Evolutionary conservation across 2,329 filamentous ascomycete genomes (phyloP), one percentile per base, ranked within the genome.

Genomic region (Aureobasidium sp.): DNA sequence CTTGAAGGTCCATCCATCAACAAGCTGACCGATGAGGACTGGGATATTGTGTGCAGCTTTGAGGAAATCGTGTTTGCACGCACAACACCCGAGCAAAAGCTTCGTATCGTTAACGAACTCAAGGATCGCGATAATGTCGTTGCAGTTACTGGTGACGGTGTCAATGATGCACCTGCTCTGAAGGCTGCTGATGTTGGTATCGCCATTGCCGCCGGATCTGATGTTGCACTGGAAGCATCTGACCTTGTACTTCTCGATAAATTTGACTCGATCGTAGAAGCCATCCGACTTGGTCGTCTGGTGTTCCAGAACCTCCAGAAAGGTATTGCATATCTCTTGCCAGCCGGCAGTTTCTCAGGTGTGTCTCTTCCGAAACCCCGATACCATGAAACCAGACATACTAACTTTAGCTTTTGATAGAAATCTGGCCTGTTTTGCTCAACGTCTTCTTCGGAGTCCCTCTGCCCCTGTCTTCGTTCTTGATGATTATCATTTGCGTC

Each of bases 231-330:
- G 68, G 85, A 84, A 29, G 86, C 86, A 68, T 72, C 86, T 61
- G 64, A 91, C 63, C 90, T 93, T 77, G 86, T 93, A 24, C 73
- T 93, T 32, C 88, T 85, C 0, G 87, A 90, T 70, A 89, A 90
- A 68, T 91, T 91, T 69, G 86, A 88, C 59, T 86, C 83, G 0
- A 90, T 91, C 57, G 83, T 91, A 12, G 80, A 86, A 30, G 86
- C 86, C 3, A 87, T 91, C 60, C 84, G 86, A 58, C 85, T 90
- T 67, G 87, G 87, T n/a, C 79, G 87, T 14, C 41, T 59, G 17
- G 57, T 59, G 25, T 59, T 59, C 45, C 56, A 59, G 32, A 59
- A 59, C 37, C 41, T 58, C n/a, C 52, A 59, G 32, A 59, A 60
- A 30, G 64, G 70, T 6, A 71, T 71, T 35, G 61, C 63, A 30